These are phyloP conservation scores for Phytophthora rubi DNA, from an alignment of 352 stramenopile species.

Conservation along the genomic window DNA sequence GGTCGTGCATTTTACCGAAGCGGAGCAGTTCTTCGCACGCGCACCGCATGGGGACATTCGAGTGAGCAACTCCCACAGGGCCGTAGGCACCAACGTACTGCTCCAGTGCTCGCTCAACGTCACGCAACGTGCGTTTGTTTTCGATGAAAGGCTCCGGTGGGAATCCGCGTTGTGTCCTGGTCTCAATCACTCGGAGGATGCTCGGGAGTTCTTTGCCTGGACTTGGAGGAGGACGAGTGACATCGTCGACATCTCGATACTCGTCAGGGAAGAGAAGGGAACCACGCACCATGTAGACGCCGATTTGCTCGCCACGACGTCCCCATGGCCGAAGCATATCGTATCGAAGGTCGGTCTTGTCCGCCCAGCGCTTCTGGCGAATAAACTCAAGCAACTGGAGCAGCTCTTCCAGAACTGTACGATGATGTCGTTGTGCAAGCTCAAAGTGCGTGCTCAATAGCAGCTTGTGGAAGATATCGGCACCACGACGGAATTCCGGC, in stretches of 20 bases:
- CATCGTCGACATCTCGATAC: constrained; percentile 34
- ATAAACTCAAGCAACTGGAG: constrained; percentile 62
- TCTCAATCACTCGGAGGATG: constrained; percentile 68
- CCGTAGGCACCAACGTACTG: constrained; percentile 72
- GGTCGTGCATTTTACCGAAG: constrained; percentile 73
- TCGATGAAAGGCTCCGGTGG: constrained; percentile 63
- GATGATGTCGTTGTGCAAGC: constrained; percentile 58
- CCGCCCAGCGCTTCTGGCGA: constrained; percentile 67
- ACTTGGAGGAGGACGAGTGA: constrained; percentile 22
- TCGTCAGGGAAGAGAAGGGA: constrained; percentile 57
- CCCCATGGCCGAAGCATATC: constrained; percentile 76
- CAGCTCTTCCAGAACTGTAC: constrained; percentile 57
- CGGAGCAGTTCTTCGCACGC: constrained; percentile 70
- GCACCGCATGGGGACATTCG: constrained; percentile 75
- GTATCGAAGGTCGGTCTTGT: constrained; percentile 80
- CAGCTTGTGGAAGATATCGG: constrained; percentile 62
- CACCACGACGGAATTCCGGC: constrained; percentile 45
- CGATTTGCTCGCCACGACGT: constrained; percentile 49
- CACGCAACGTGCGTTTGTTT: constrained; percentile 33
- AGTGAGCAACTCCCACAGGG: constrained; percentile 61
- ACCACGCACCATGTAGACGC: constrained; percentile 56
- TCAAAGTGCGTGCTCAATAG: constrained; percentile 61
- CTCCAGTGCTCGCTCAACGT: constrained; percentile 59
- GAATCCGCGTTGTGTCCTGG: constrained; percentile 71
- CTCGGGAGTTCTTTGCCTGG: constrained; percentile 49